These are phyloP conservation scores for Acanthamoeba sp. DNA, from an alignment of 208 protist genomes.

Conservation along the genomic window DNA sequence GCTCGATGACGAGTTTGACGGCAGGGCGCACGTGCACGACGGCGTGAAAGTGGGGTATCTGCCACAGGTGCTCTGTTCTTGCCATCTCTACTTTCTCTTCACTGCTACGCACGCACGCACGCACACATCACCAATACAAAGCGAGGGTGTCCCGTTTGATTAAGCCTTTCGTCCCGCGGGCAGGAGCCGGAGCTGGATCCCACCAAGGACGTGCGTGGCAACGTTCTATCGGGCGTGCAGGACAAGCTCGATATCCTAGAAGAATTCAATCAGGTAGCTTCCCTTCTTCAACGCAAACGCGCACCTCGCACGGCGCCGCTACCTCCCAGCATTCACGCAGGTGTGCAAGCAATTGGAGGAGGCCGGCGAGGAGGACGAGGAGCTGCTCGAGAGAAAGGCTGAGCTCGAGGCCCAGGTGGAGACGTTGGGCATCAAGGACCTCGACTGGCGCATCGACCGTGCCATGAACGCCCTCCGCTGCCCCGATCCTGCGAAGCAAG, in stretches of 20 bases:
- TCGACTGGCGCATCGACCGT: conserved; percentile 74
- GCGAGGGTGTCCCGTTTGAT: conserved; percentile 46
- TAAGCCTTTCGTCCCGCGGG: conserved; percentile 67
- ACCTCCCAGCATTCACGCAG: neutral
- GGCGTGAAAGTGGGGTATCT: conserved; percentile 64
- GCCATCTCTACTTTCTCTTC: neutral
- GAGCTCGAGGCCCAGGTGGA: conserved; percentile 68
- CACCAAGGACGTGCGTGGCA: conserved; percentile 76
- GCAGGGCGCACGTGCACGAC: neutral
- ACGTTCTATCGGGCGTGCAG: conserved; percentile 80
- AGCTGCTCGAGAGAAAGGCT: conserved; percentile 25
- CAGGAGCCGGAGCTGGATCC: conserved; percentile 82
- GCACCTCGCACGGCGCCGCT: no score
- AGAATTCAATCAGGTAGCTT: conserved; percentile 67
- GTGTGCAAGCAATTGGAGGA: neutral
- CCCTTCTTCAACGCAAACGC: no score
- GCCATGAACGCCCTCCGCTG: conserved; percentile 81
- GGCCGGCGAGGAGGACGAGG: neutral
- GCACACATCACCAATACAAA: neutral
- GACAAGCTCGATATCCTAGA: conserved; percentile 79
- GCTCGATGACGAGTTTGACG: conserved; percentile 82
- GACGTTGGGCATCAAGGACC: conserved; percentile 74
- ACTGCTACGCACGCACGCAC: neutral
- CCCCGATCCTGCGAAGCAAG: conserved; percentile 41
- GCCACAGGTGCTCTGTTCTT: conserved; percentile 27